Conservation (phyloP, 2,329 filamentous ascomycete species). For the Alternaria novae-zelandiae region DNA sequence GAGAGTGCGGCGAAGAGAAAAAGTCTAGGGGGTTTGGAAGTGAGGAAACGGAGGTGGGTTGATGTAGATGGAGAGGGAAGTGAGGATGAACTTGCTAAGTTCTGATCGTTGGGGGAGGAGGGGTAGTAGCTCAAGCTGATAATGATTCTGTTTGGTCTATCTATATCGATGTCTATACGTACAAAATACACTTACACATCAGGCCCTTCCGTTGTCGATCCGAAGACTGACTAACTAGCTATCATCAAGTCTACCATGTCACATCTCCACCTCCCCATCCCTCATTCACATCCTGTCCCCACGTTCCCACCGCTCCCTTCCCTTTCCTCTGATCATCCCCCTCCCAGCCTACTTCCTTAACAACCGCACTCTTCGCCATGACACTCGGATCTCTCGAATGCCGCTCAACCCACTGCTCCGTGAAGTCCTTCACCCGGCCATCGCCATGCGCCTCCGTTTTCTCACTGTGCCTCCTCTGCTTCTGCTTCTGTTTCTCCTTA, state of each 20-base stretch:
- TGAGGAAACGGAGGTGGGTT: conserved; percentile 1
- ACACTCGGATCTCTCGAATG: conserved; percentile 17
- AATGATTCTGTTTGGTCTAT: not conserved
- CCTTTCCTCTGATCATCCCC: not conserved
- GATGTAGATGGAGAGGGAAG: conserved; percentile 11
- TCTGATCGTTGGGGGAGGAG: not conserved
- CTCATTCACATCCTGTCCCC: not conserved
- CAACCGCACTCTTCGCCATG: not conserved
- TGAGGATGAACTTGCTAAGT: conserved; percentile 36
- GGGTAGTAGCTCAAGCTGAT: not conserved
- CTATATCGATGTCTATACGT: not conserved
- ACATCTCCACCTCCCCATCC: not conserved
- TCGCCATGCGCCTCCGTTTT: conserved; percentile 3
- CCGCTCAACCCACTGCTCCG: conserved; percentile 29
- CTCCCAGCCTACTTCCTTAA: not conserved
- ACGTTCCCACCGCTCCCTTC: not conserved
- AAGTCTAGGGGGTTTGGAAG: not conserved
- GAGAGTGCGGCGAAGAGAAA: conserved; percentile 2
- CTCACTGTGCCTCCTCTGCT: not conserved
- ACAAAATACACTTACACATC: not conserved
- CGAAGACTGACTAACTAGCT: too few species aligned
- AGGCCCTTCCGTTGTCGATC: too few species aligned
- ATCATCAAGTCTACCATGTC: too few species aligned
- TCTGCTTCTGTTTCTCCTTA: not conserved
- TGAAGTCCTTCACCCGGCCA: conserved; percentile 15